A percentile compares a stretch with the other conserved stretches of the same genome.
Evolutionary conservation across 2,329 filamentous ascomycete species (phyloP).

Genomic region (Diplocarpon rosae): DNA sequence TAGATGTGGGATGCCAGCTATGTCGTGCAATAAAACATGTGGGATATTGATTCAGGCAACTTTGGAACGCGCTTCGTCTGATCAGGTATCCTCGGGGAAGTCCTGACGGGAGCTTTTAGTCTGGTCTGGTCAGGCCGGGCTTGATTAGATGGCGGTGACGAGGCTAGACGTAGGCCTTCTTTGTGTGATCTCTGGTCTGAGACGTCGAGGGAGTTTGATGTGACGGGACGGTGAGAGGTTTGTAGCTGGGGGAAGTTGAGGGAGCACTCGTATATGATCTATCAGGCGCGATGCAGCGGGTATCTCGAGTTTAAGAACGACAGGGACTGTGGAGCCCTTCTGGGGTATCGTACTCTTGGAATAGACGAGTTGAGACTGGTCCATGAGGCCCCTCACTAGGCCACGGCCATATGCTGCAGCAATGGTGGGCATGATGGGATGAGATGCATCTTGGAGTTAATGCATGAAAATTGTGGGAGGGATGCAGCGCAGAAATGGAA

Average conservation of each 20-base stretch:
- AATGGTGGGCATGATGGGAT: no score
- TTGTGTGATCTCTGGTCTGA: constrained; percentile 22
- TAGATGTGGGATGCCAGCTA: constrained; percentile 10
- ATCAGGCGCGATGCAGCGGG: constrained; percentile 15
- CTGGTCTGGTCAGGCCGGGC: background rate
- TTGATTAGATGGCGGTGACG: background rate
- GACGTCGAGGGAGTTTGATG: constrained; percentile 20
- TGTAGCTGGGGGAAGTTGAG: constrained; percentile 1
- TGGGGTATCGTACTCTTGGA: no score
- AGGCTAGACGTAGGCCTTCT: background rate
- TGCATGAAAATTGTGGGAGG: no score
- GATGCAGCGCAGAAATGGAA: no score
- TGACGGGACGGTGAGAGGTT: constrained; percentile 3
- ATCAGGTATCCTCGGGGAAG: constrained; percentile 13
- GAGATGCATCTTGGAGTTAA: no score
- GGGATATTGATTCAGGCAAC: constrained; percentile 6
- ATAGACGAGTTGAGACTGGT: no score
- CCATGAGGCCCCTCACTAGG: no score
- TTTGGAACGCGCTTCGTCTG: constrained; percentile 14
- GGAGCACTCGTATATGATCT: constrained; percentile 10
- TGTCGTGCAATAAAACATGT: constrained; percentile 10
- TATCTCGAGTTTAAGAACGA: constrained; percentile 22
- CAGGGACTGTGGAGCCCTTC: no score
- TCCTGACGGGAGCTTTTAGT: constrained; percentile 1
- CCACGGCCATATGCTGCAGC: no score